Evolutionary conservation across 2,329 filamentous ascomycete species (phyloP).

Genomic region (Aspergillus intermedius): DNA sequence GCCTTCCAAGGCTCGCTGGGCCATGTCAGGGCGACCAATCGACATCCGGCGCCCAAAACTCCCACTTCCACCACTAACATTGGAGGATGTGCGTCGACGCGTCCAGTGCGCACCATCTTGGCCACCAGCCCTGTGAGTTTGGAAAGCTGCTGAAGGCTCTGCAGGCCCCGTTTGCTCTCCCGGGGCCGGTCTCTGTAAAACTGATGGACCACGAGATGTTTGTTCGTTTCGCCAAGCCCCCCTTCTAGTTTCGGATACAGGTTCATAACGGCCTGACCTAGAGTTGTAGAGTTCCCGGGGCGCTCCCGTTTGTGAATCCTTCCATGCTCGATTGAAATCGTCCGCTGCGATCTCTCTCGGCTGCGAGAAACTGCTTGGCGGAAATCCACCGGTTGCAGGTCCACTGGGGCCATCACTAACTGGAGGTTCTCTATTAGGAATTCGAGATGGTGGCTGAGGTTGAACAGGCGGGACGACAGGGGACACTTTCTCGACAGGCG

Average conservation of each 20-base stretch:
- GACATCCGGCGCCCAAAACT: constrained; percentile 60
- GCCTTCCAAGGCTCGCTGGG: constrained; percentile 33
- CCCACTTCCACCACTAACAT: constrained; percentile 80
- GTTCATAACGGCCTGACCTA: constrained; percentile 89
- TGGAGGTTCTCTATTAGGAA: constrained; percentile 51
- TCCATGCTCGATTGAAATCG: constrained; percentile 83
- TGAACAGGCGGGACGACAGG: constrained; percentile 53
- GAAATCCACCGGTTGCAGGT: constrained; percentile 16
- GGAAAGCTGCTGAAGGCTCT: constrained; percentile 81
- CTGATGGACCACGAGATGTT: constrained; percentile 63
- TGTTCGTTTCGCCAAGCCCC: constrained; percentile 62
- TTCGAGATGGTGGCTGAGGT: constrained; percentile 42
- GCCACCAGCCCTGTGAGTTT: constrained; percentile 65
- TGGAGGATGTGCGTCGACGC: constrained; percentile 79
- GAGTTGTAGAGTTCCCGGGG: constrained; percentile 85
- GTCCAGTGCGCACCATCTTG: constrained; percentile 59
- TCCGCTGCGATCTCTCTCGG: constrained; percentile 87
- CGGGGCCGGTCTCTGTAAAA: constrained; percentile 67
- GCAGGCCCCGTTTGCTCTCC: constrained; percentile 59
- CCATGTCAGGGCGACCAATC: constrained; percentile 42
- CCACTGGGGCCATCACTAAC: constrained; percentile 50
- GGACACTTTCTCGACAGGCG: constrained; percentile 74
- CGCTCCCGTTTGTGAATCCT: constrained; percentile 58
- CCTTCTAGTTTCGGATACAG: constrained; percentile 68
- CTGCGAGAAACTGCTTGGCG: constrained; percentile 20